These are phyloP conservation scores for Eucalyptus regnans DNA, from an alignment of 345 rosid genomes.

Conservation along the genomic window DNA sequence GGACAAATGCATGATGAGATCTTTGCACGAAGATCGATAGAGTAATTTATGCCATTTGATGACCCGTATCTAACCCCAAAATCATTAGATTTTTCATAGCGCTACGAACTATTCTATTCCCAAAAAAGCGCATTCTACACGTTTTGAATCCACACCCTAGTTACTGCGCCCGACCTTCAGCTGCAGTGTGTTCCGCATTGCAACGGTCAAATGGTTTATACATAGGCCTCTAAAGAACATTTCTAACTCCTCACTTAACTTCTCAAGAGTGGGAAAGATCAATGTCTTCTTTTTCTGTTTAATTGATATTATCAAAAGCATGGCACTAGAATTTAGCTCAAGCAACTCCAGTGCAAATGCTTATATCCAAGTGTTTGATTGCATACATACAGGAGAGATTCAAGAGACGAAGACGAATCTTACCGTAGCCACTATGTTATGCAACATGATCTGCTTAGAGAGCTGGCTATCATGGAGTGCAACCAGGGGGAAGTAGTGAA, in stretches of 20 bases:
- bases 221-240: not conserved
- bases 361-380: not conserved
- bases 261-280: not conserved
- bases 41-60: not conserved
- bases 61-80: too few species aligned
- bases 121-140: not conserved
- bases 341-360: not conserved
- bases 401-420: conserved; percentile 7
- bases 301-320: not conserved
- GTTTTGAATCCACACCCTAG: not conserved
- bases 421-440: conserved; percentile 22
- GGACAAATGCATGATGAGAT: not conserved
- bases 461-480: conserved; percentile 24
- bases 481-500: not conserved
- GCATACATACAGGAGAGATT: conserved; percentile 18
- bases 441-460: conserved; percentile 46
- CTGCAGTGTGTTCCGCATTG: not conserved
- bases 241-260: not conserved
- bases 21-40: not conserved
- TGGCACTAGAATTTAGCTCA: not conserved
- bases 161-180: not conserved
- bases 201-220: not conserved
- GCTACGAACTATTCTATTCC: not conserved
- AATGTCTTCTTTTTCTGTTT: not conserved
- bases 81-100: too few species aligned